These are phyloP conservation scores for Fallopia convolvulus DNA, from an alignment of 148 eudicot species.

Conservation along the genomic window DNA sequence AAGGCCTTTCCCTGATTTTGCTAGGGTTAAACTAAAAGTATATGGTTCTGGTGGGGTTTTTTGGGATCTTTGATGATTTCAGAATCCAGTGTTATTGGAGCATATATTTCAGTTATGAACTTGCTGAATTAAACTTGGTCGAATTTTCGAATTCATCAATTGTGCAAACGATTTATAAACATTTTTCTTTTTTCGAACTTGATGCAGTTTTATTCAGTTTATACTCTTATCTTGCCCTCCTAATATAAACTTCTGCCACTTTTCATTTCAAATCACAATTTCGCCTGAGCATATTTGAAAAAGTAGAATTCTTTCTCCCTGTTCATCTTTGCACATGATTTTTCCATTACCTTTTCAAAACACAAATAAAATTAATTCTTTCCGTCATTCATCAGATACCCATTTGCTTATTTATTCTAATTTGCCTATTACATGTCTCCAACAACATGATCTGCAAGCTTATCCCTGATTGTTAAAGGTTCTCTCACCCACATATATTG, in stretches of 20 bases:
- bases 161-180: neutral
- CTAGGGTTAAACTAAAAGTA: neutral
- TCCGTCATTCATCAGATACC: neutral
- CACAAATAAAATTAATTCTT: neutral
- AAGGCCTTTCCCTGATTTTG: neutral
- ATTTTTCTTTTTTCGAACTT: neutral
- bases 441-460: neutral
- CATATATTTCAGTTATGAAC: neutral
- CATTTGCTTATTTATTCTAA: neutral
- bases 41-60: neutral
- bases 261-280: neutral
- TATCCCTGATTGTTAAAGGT: neutral
- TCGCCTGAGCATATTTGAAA: neutral
- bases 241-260: neutral
- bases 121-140: neutral
- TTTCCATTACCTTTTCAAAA: neutral
- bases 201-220: too few relatives aligned
- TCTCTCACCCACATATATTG: neutral
- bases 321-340: neutral
- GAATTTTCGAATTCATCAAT: neutral
- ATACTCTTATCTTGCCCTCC: neutral
- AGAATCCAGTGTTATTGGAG: neutral
- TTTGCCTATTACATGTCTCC: neutral
- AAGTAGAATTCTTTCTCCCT: neutral
- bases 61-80: neutral